phyloP scores from a whole-genome alignment of 768 basidiomycete genomes.

The Hortiboletus flavorubellus region DNA sequence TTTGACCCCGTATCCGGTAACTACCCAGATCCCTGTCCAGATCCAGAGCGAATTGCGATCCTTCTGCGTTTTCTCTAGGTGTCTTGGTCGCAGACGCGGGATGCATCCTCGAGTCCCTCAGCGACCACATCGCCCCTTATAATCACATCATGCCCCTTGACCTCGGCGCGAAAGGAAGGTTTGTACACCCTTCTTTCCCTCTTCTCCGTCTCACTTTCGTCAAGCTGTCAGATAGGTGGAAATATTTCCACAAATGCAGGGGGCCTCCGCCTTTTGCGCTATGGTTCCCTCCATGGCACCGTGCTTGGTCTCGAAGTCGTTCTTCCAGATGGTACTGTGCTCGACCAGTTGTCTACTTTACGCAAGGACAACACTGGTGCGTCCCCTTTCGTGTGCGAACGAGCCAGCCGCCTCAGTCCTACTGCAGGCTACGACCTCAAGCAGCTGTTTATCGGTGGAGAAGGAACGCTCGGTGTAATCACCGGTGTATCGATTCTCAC shows the following conservation, averaged over 20 bases:
- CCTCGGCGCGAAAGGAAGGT: conserved; percentile 95
- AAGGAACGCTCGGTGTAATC: conserved; percentile 94
- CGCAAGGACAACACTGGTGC: conserved; percentile 97
- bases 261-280: conserved; percentile 89
- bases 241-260: conserved; percentile 98
- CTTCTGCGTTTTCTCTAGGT: conserved; percentile 44
- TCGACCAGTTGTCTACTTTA: conserved; percentile 84
- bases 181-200: conserved; percentile 13
- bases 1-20: conserved; percentile 83
- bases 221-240: conserved; percentile 95
- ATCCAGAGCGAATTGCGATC: conserved; percentile 3
- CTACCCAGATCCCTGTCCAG: conserved; percentile 1
- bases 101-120: conserved; percentile 84
- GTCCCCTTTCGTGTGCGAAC: conserved; percentile 15
- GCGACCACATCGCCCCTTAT: conserved; percentile 80
- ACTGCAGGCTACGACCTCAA: conserved; percentile 92
- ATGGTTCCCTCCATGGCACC: conserved; percentile 92
- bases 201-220: background rate
- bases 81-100: conserved; percentile 93
- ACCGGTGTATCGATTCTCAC: conserved; percentile 95
- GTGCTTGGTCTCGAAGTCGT: conserved; percentile 97
- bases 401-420: background rate
- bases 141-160: conserved; percentile 97
- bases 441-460: conserved; percentile 96
- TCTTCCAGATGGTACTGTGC: conserved; percentile 87